Conservation (phyloP, 495 filamentous ascomycete species). For the Apodospora peruviana region DNA sequence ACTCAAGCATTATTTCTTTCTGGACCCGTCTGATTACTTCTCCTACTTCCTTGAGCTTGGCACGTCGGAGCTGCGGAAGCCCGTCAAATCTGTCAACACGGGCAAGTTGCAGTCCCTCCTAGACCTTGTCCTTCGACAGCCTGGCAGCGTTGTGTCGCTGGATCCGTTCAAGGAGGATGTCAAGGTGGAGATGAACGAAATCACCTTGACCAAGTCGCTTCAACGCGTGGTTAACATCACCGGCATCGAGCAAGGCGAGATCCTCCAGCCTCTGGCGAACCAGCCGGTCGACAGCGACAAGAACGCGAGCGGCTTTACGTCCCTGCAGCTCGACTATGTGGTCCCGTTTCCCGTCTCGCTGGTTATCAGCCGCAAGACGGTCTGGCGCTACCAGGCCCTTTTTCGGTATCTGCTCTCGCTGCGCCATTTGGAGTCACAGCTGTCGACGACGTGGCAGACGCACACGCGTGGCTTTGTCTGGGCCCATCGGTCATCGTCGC, state of each 20-base stretch:
- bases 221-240: conserved; percentile 95
- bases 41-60: conserved; percentile 92
- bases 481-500: conserved; percentile 70
- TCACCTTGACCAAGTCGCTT: conserved; percentile 83
- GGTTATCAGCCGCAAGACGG: conserved; percentile 91
- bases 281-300: conserved; percentile 70
- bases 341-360: conserved; percentile 96
- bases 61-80: conserved; percentile 80
- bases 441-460: conserved; percentile 82
- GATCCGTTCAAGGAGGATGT: conserved; percentile 98
- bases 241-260: conserved; percentile 84
- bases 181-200: conserved; percentile 93
- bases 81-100: conserved; percentile 80
- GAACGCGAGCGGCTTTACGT: conserved; percentile 81
- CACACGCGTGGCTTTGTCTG: conserved; percentile 81
- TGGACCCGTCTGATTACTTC: conserved; percentile 96
- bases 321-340: conserved; percentile 85
- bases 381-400: conserved; percentile 90
- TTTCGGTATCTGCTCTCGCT: conserved; percentile 89
- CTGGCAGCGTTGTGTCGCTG: conserved; percentile 86
- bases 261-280: conserved; percentile 43
- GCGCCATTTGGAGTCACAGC: conserved; percentile 78
- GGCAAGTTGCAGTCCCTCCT: conserved; percentile 89
- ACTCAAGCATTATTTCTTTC: conserved; percentile 97
- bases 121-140: conserved; percentile 89